A percentile compares a stretch with the other conserved stretches of the same genome.
These are phyloP conservation scores for Arabidopsis arenosa DNA, from an alignment of 345 rosid species.

Conservation along the genomic window DNA sequence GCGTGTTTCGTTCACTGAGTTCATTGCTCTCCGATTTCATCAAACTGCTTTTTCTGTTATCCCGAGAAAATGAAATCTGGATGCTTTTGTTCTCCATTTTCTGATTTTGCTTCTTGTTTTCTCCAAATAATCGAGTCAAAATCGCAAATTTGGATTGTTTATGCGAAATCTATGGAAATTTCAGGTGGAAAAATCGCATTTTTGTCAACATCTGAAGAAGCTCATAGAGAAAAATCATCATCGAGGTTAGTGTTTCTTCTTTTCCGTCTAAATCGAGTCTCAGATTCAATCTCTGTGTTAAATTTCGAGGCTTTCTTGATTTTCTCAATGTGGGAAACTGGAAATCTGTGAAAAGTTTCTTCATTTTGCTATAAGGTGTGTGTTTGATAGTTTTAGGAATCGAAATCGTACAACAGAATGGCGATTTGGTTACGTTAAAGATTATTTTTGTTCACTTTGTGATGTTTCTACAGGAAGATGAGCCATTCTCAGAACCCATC, in stretches of 20 bases:
- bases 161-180: background rate
- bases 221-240: too few species aligned
- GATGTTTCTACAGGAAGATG: slow-evolving; percentile 23
- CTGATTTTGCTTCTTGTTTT: background rate
- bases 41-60: background rate
- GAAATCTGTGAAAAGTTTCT: background rate
- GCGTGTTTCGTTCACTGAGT: background rate
- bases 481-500: background rate
- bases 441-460: background rate
- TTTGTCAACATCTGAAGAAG: too few species aligned
- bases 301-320: background rate
- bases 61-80: background rate
- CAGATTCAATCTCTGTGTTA: background rate
- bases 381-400: background rate
- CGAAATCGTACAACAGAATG: background rate
- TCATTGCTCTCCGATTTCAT: background rate
- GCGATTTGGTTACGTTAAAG: background rate
- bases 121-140: background rate
- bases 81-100: background rate
- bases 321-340: background rate
- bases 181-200: background rate
- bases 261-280: background rate
- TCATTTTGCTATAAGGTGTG: background rate
- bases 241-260: too few species aligned
- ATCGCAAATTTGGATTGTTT: background rate